phyloP scores from a whole-genome alignment of 116 monocot species.

The Zostera marina region DNA sequence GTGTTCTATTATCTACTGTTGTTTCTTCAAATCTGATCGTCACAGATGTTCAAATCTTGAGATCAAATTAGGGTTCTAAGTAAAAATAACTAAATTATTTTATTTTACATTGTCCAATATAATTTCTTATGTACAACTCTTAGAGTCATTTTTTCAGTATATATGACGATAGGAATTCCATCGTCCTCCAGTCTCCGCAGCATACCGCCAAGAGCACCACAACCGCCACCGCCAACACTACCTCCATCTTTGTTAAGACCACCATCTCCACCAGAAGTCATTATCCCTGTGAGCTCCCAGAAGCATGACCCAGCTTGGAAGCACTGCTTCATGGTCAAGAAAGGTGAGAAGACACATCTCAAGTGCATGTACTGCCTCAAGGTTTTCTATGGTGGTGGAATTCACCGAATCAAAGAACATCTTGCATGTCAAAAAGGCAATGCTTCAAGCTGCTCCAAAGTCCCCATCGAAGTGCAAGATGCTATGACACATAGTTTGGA shows the following conservation, averaged over 20 bases:
- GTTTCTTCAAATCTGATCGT: too few species aligned
- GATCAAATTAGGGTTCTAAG: too few species aligned
- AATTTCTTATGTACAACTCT: too few species aligned
- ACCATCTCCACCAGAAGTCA: constrained; percentile 31
- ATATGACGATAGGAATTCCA: too few species aligned
- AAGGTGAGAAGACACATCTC: constrained; percentile 49
- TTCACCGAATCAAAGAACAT: constrained; percentile 97
- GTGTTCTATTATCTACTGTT: too few species aligned
- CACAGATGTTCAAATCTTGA: too few species aligned
- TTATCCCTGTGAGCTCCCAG: constrained; percentile 75
- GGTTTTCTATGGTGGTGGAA: constrained; percentile 81
- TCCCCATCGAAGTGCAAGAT: constrained; percentile 51
- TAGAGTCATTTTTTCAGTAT: too few species aligned
- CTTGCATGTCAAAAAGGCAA: constrained; percentile 92
- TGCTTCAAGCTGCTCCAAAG: constrained; percentile 82
- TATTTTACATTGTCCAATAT: too few species aligned
- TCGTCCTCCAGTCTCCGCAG: background rate
- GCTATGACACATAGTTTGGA: constrained; percentile 83
- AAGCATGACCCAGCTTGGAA: constrained; percentile 99
- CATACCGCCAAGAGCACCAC: background rate
- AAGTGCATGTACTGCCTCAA: constrained; percentile 84
- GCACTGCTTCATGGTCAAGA: constrained; percentile 81
- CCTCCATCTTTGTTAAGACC: background rate
- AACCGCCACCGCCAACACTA: background rate
- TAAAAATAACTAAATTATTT: too few species aligned